Conservation (phyloP, 202 grass and related monocot genomes). For the Digitaria exilis region DNA sequence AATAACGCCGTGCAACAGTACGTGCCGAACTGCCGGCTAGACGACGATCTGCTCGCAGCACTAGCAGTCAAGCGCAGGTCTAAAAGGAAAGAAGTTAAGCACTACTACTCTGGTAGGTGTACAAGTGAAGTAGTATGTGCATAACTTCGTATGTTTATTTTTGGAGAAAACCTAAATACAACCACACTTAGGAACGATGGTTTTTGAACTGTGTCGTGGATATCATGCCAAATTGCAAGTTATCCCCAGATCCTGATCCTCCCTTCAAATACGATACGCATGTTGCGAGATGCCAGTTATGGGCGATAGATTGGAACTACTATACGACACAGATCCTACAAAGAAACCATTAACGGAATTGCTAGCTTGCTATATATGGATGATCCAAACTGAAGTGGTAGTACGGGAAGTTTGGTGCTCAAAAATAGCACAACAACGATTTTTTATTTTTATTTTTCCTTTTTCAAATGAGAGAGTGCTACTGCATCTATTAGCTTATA, state of each 20-base stretch:
- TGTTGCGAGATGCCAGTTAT: neutral
- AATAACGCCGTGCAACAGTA: neutral
- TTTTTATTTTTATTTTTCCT: neutral
- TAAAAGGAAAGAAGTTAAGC: too few relatives aligned
- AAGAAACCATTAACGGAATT: conserved; percentile 19
- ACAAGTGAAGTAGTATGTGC: neutral
- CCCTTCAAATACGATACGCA: neutral
- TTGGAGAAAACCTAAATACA: neutral
- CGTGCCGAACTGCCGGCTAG: neutral
- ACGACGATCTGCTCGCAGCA: neutral
- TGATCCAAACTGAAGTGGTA: neutral
- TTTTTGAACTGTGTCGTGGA: neutral
- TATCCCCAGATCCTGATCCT: neutral
- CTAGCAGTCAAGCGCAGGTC: neutral
- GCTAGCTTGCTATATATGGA: neutral
- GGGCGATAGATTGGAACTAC: neutral
- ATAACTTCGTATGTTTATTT: neutral
- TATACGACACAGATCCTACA: neutral
- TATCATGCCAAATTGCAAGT: too few relatives aligned
- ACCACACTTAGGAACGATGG: neutral
- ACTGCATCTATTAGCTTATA: neutral
- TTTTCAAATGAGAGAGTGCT: too few relatives aligned
- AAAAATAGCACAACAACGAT: conserved; percentile 1
- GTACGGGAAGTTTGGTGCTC: neutral
- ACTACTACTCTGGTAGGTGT: neutral